Evolutionary conservation across 192 early-diverging fungal species (phyloP).

Genomic region (Thoreauomyces humboldtii): DNA sequence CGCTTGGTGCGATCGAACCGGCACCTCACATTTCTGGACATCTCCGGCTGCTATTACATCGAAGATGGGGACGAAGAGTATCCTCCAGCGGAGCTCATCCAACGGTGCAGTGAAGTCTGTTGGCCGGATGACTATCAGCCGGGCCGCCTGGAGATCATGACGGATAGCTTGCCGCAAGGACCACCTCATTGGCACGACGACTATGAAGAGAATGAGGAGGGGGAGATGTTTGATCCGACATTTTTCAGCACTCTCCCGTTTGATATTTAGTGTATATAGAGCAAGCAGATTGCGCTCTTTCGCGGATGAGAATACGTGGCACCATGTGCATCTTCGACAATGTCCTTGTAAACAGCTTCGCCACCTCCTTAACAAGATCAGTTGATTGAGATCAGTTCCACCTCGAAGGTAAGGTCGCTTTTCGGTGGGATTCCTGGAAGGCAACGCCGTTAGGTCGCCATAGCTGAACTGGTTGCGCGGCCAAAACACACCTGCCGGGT

Average conservation of each 20-base stretch:
- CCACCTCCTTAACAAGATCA: conserved; percentile 3
- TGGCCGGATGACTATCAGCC: not conserved
- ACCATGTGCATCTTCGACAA: no score
- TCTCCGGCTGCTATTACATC: conserved; percentile 7
- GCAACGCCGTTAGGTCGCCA: not conserved
- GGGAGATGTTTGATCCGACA: no score
- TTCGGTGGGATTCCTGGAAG: conserved; percentile 70
- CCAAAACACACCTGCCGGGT: conserved; percentile 24
- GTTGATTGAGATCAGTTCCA: conserved; percentile 42
- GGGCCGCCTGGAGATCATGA: conserved; percentile 4
- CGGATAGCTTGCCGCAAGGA: not conserved
- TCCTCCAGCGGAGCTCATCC: no score
- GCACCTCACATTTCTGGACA: conserved; percentile 12
- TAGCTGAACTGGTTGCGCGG: not conserved
- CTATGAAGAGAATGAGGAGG: no score
- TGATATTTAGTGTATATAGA: no score
- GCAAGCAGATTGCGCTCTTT: no score
- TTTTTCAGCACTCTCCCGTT: no score
- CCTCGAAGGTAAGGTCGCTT: conserved; percentile 80
- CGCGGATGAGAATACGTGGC: no score
- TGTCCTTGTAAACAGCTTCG: not conserved
- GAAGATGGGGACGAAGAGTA: not conserved
- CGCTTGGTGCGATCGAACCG: not conserved
- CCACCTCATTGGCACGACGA: no score
- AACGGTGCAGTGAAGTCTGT: no score